Conservation (phyloP, 305 asterid genomes). For the Striga hermonthica region DNA sequence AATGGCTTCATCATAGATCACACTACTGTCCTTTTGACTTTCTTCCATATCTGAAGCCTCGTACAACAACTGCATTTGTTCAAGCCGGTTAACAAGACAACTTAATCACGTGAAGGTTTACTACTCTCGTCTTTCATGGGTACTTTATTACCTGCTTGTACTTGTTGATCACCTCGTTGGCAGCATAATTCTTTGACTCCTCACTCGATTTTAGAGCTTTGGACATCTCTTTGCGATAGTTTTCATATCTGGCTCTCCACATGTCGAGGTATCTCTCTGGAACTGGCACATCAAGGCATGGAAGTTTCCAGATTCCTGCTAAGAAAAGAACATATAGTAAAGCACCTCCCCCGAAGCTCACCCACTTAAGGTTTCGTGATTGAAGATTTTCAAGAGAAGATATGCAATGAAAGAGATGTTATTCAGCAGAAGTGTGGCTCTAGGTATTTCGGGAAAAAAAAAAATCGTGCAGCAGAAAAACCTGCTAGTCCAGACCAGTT, state of each 20-base stretch:
- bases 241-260: conserved; percentile 44
- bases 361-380: background rate
- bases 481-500: background rate
- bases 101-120: background rate
- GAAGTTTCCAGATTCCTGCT: conserved; percentile 56
- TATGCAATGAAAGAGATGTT: background rate
- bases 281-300: conserved; percentile 39
- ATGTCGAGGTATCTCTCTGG: conserved; percentile 30
- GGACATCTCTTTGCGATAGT: conserved; percentile 53
- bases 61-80: conserved; percentile 53
- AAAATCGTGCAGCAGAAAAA: background rate
- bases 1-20: conserved; percentile 53
- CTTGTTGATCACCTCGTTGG: conserved; percentile 51
- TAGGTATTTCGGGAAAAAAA: background rate
- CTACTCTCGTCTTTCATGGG: conserved; percentile 2
- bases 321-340: background rate
- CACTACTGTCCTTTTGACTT: conserved; percentile 36
- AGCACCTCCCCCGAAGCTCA: background rate
- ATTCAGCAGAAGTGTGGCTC: background rate
- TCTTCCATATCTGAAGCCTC: conserved; percentile 59
- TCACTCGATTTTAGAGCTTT: conserved; percentile 33
- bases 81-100: conserved; percentile 11
- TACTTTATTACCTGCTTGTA: conserved; percentile 57
- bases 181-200: conserved; percentile 42
- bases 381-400: background rate